These are phyloP conservation scores for Chlorociboria aeruginascens DNA, from an alignment of 495 filamentous ascomycete species.

Conservation along the genomic window DNA sequence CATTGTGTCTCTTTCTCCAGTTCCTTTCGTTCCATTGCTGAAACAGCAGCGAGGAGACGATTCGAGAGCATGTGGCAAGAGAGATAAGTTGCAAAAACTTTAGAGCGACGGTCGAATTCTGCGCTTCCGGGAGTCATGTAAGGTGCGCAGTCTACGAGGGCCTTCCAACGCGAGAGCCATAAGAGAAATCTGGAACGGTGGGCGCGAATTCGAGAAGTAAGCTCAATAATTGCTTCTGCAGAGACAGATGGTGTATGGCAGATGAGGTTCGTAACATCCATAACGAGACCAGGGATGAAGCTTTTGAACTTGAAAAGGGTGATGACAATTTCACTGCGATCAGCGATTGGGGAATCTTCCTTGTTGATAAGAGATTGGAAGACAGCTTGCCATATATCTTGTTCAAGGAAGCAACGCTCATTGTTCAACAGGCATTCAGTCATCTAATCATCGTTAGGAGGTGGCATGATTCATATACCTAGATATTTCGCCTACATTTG, in stretches of 20 bases:
- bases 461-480: not conserved
- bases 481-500: slow-evolving; percentile 17
- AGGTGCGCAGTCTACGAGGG: not conserved
- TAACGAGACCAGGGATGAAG: slow-evolving; percentile 7
- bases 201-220: not conserved
- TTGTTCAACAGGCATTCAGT: slow-evolving; percentile 22
- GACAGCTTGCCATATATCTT: slow-evolving; percentile 19
- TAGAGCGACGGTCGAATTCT: slow-evolving; percentile 9
- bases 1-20: slow-evolving; percentile 1
- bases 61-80: slow-evolving; percentile 8
- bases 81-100: slow-evolving; percentile 12
- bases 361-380: slow-evolving; percentile 15
- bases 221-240: not conserved
- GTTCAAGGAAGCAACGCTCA: slow-evolving; percentile 20
- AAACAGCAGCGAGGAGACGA: slow-evolving; percentile 3
- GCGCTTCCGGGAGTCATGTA: not conserved
- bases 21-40: not conserved
- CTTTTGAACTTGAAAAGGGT: slow-evolving; percentile 13
- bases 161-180: slow-evolving; percentile 4
- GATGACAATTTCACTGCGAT: slow-evolving; percentile 19
- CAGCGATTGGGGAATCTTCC: slow-evolving; percentile 8
- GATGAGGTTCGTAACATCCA: slow-evolving; percentile 10
- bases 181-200: not conserved
- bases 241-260: not conserved
- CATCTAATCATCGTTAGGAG: slow-evolving; percentile 11